Conservation (phyloP, 2,329 filamentous ascomycete genomes). For the Colletotrichum camelliae region DNA sequence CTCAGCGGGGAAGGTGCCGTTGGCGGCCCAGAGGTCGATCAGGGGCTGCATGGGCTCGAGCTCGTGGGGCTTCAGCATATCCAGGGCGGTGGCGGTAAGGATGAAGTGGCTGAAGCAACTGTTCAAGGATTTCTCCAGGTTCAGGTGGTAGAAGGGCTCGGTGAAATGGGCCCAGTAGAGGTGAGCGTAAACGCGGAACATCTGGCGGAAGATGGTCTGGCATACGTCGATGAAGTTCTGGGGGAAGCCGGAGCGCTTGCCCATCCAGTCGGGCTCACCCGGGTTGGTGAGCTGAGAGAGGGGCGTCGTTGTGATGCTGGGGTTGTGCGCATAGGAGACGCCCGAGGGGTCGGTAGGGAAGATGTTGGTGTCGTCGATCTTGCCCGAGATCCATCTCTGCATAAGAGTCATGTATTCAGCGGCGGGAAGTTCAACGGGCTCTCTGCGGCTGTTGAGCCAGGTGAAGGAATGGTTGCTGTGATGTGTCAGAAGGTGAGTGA, state of each 20-base stretch:
- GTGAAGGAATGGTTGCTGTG: conserved; percentile 89
- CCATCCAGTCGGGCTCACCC: conserved; percentile 77
- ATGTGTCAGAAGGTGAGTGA: neutral
- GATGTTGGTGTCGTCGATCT: conserved; percentile 87
- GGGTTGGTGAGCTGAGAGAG: conserved; percentile 67
- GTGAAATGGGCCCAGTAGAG: conserved; percentile 96
- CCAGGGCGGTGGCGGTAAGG: conserved; percentile 78
- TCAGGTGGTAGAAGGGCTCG: conserved; percentile 83
- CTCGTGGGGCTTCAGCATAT: conserved; percentile 87
- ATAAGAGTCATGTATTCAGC: conserved; percentile 94
- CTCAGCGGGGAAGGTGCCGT: conserved; percentile 83
- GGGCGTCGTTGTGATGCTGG: conserved; percentile 62
- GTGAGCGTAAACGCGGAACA: conserved; percentile 98
- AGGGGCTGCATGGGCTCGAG: conserved; percentile 95
- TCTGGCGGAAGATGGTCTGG: conserved; percentile 94
- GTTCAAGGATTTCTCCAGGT: conserved; percentile 81
- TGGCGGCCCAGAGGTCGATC: conserved; percentile 89
- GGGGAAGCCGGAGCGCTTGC: conserved; percentile 92
- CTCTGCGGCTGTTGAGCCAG: conserved; percentile 88
- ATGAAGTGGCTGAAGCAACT: conserved; percentile 89
- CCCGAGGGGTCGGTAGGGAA: conserved; percentile 86
- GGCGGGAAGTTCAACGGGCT: conserved; percentile 90
- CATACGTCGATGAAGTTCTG: conserved; percentile 88
- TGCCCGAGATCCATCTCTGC: conserved; percentile 96
- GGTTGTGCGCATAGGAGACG: conserved; percentile 69